These are phyloP conservation scores for Euptelea pleiosperma DNA, from an alignment of 164 flowering plant species.

Conservation along the genomic window DNA sequence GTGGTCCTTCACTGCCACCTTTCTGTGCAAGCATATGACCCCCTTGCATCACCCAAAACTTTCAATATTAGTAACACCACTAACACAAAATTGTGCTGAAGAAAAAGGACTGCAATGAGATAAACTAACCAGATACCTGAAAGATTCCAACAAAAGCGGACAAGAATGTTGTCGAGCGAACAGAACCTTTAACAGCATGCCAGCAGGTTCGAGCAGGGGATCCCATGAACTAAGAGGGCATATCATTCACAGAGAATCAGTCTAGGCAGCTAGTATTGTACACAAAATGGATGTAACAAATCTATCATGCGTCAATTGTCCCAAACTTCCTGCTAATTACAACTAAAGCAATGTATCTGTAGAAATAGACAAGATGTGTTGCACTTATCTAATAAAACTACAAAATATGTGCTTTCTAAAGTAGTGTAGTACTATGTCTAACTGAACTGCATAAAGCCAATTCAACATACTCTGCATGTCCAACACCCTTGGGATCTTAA, in stretches of 20 bases:
- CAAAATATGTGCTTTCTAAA: too few species aligned
- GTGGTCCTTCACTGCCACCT: slow-evolving; percentile 81
- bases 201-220: slow-evolving; percentile 73
- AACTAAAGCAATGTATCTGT: too few species aligned
- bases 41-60: slow-evolving; percentile 42
- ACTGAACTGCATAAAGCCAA: too few species aligned
- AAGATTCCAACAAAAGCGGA: slow-evolving; percentile 94
- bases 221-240: slow-evolving; percentile 62
- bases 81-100: too few species aligned
- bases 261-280: neutral
- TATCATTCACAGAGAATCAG: slow-evolving; percentile 4
- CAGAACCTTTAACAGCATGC: slow-evolving; percentile 77
- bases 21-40: slow-evolving; percentile 89
- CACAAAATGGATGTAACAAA: too few species aligned
- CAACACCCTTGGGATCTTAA: too few species aligned
- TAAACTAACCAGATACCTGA: slow-evolving; percentile 54
- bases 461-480: too few species aligned
- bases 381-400: too few species aligned
- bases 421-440: too few species aligned
- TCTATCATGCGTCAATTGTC: too few species aligned
- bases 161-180: slow-evolving; percentile 86
- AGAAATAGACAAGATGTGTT: too few species aligned
- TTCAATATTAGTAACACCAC: neutral
- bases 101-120: neutral
- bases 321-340: too few species aligned